These are phyloP conservation scores for Mycena sp. DNA, from an alignment of 1,284 basidiomycete species.

Conservation along the genomic window DNA sequence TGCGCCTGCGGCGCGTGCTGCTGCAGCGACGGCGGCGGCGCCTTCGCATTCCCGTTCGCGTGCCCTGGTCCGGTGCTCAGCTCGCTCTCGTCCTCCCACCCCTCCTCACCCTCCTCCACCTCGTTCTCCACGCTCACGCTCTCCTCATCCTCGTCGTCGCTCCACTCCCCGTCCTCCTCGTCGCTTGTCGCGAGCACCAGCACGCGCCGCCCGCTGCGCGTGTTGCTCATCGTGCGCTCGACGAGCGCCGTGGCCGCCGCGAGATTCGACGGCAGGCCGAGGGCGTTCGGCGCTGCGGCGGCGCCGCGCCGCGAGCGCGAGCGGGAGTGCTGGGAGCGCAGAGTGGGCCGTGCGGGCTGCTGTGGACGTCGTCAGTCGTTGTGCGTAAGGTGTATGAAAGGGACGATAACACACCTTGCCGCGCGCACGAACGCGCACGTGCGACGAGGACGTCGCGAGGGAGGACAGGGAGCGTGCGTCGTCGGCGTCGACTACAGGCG, in stretches of 20 bases:
- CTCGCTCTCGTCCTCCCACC: slow-evolving; percentile 31
- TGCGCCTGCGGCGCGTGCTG: slow-evolving; percentile 15
- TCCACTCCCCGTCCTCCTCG: slow-evolving; percentile 32
- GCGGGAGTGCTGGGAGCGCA: slow-evolving; percentile 15
- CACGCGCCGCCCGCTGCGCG: slow-evolving; percentile 31
- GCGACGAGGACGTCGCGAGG: slow-evolving; percentile 23
- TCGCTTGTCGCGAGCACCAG: slow-evolving; percentile 27
- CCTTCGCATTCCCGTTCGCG: slow-evolving; percentile 1
- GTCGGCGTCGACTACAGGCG: neutral
- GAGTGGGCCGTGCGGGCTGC: slow-evolving; percentile 1
- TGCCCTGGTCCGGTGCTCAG: neutral
- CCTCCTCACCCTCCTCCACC: slow-evolving; percentile 32
- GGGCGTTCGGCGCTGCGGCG: slow-evolving; percentile 5
- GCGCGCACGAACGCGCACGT: slow-evolving; percentile 2
- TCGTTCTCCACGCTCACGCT: slow-evolving; percentile 33
- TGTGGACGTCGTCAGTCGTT: neutral
- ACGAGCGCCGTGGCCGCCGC: slow-evolving; percentile 21
- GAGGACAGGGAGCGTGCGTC: slow-evolving; percentile 27
- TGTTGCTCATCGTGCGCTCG: slow-evolving; percentile 27
- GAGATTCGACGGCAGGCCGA: slow-evolving; percentile 23
- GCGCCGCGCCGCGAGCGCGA: slow-evolving; percentile 14
- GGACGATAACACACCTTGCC: neutral
- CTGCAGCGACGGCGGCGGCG: slow-evolving; percentile 29
- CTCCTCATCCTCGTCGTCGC: slow-evolving; percentile 41
- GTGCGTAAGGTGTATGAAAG: neutral